phyloP scores from a whole-genome alignment of 2,329 filamentous ascomycete genomes.

The Diplodia mutila region DNA sequence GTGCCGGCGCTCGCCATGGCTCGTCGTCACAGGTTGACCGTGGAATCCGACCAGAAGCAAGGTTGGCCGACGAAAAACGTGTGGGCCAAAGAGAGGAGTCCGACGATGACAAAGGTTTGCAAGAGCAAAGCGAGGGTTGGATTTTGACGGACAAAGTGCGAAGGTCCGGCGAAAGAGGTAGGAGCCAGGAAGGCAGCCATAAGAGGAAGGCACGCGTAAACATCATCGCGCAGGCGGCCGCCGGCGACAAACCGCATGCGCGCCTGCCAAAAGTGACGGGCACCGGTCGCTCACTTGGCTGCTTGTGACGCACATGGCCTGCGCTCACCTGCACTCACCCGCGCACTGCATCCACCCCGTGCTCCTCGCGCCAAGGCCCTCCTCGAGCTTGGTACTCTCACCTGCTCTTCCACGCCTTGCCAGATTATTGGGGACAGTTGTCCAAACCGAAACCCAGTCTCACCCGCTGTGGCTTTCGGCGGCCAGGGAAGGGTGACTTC shows the following conservation, averaged over 20 bases:
- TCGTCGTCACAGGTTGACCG: neutral
- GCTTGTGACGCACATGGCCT: neutral
- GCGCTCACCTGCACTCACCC: neutral
- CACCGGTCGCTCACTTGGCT: no score
- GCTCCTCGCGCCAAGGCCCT: no score
- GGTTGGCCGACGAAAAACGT: neutral
- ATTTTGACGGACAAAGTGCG: neutral
- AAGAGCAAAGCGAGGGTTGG: neutral
- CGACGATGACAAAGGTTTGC: neutral
- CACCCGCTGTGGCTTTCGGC: no score
- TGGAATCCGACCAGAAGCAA: neutral
- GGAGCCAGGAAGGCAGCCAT: no score
- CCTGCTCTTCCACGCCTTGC: no score
- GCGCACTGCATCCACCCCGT: neutral
- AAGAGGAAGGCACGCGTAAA: neutral
- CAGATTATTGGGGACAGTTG: no score
- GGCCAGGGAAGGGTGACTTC: no score
- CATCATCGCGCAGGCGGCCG: neutral
- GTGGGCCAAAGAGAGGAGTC: neutral
- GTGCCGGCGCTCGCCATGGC: conserved; percentile 10
- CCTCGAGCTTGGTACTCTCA: no score
- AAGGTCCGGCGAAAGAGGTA: neutral
- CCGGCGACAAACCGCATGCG: neutral
- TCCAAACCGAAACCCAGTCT: no score
- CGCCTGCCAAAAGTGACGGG: neutral